phyloP scores from a whole-genome alignment of 2,329 filamentous ascomycete species.

The Hymenoscyphus fraxineus region DNA sequence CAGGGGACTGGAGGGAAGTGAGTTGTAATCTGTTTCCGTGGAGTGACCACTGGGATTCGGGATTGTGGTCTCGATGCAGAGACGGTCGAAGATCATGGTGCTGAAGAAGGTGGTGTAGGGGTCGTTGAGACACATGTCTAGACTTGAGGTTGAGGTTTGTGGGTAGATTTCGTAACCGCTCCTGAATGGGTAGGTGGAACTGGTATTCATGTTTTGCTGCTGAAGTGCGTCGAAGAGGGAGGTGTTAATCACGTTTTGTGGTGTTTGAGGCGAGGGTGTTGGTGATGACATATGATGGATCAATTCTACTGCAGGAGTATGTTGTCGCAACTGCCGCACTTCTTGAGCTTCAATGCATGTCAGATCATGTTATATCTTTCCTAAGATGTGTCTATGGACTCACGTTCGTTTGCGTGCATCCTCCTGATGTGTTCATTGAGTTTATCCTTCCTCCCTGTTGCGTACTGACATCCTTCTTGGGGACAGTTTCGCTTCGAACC shows the following conservation, averaged over 20 bases:
- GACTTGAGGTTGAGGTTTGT: not conserved
- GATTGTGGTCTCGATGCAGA: not conserved
- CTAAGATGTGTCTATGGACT: not conserved
- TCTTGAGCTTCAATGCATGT: not conserved
- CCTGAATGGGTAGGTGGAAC: not conserved
- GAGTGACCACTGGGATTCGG: not conserved
- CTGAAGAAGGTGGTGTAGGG: constrained; percentile 3
- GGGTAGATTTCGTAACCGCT: constrained; percentile 1
- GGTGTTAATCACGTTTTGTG: not conserved
- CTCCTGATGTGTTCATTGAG: constrained; percentile 11
- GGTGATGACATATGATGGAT: not conserved
- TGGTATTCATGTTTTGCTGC: not conserved
- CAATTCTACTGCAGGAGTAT: not conserved
- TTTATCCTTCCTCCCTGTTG: constrained; percentile 11
- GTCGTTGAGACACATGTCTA: not conserved
- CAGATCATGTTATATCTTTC: not conserved
- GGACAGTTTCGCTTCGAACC: constrained; percentile 10
- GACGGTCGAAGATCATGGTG: constrained; percentile 1
- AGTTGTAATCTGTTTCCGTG: not conserved
- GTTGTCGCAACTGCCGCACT: not conserved
- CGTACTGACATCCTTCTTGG: constrained; percentile 9
- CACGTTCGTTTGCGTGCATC: constrained; percentile 7
- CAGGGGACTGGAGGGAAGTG: not conserved
- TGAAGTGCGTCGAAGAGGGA: not conserved
- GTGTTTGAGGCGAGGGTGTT: no score